phyloP scores from a whole-genome alignment of 2,329 filamentous ascomycete species.

The Ophiostoma novo-ulmi region DNA sequence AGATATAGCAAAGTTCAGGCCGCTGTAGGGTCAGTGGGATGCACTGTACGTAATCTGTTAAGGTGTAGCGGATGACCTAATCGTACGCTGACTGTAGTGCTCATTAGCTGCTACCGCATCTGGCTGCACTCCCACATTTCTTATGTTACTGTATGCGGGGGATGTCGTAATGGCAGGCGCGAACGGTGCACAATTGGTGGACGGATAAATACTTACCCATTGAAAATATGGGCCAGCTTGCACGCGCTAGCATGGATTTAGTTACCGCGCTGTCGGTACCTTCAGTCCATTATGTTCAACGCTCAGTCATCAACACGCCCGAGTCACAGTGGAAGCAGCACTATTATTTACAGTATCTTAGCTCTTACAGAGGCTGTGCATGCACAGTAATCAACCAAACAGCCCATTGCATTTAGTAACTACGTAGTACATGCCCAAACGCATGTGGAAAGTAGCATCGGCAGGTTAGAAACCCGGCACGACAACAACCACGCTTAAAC shows the following conservation, averaged over 20 bases:
- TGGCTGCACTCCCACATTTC: background rate
- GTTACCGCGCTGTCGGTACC: conserved; percentile 1
- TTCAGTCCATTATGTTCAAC: background rate
- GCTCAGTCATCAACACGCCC: background rate
- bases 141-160: background rate
- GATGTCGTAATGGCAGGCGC: conserved; percentile 3
- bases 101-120: background rate
- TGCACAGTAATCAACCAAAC: background rate
- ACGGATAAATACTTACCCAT: background rate
- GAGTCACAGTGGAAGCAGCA: background rate
- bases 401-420: background rate
- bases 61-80: conserved; percentile 1
- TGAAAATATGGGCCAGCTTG: background rate
- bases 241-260: background rate
- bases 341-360: background rate
- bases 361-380: background rate
- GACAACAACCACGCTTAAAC: background rate
- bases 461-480: background rate
- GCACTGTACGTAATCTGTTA: conserved; percentile 1
- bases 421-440: background rate
- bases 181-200: background rate
- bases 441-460: background rate
- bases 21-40: background rate
- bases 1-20: background rate
- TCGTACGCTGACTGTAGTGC: conserved; percentile 3